These are phyloP conservation scores for Chrysoporthe deuterocubensis DNA, from an alignment of 2,329 filamentous ascomycete genomes.

Conservation along the genomic window DNA sequence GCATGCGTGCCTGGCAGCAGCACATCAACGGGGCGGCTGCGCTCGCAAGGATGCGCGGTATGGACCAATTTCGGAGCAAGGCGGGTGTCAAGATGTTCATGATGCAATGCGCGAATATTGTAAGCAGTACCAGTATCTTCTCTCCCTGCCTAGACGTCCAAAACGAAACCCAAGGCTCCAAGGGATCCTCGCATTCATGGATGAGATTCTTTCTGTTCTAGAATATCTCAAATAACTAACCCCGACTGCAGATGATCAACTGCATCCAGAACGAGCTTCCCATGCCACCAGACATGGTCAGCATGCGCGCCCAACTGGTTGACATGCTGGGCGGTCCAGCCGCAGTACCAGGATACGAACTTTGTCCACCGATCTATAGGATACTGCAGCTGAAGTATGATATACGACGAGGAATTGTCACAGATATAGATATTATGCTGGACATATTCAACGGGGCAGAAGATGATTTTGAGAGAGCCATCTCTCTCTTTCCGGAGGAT, in stretches of 20 bases:
- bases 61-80: conserved; percentile 48
- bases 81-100: conserved; percentile 57
- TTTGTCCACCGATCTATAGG: conserved; percentile 50
- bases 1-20: conserved; percentile 55
- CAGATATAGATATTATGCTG: conserved; percentile 47
- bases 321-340: conserved; percentile 38
- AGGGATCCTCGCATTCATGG: too few species aligned
- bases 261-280: conserved; percentile 54
- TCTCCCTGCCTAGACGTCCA: too few species aligned
- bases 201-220: too few species aligned
- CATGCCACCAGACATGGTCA: conserved; percentile 52
- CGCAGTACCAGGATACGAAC: conserved; percentile 46
- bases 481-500: conserved; percentile 43
- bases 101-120: conserved; percentile 55
- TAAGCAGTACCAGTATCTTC: not conserved
- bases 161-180: too few species aligned
- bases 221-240: not conserved
- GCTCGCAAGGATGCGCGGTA: conserved; percentile 54
- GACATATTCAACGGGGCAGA: conserved; percentile 46
- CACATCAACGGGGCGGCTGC: conserved; percentile 58
- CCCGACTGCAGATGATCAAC: conserved; percentile 44
- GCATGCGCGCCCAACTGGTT: conserved; percentile 49
- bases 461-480: conserved; percentile 46
- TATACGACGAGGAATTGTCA: conserved; percentile 44
- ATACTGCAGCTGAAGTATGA: conserved; percentile 53